Conservation (phyloP, 2,329 filamentous ascomycete species). For the Dothistroma pini region DNA sequence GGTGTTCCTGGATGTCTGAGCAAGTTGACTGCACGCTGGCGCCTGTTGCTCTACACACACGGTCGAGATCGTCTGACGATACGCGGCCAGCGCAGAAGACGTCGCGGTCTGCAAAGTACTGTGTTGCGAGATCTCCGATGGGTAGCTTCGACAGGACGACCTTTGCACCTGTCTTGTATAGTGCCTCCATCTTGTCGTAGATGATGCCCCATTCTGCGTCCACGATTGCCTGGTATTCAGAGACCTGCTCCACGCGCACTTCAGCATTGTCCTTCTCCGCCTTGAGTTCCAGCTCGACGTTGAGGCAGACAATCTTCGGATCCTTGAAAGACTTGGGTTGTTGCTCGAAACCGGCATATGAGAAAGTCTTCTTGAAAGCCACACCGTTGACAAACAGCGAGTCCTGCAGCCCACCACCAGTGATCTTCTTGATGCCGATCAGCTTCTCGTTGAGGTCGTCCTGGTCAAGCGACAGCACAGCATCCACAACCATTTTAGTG, state of each 20-base stretch:
- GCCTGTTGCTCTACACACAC: conserved; percentile 90
- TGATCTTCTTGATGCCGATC: conserved; percentile 98
- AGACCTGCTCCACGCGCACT: conserved; percentile 95
- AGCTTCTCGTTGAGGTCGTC: conserved; percentile 96
- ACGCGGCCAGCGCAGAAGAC: conserved; percentile 98
- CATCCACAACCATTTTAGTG: conserved; percentile 99
- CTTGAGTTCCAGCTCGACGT: conserved; percentile 97
- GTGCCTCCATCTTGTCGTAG: conserved; percentile 96
- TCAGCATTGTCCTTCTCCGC: conserved; percentile 99
- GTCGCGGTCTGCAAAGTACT: conserved; percentile 92
- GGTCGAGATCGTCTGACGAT: conserved; percentile 86
- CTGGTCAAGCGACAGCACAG: conserved; percentile 91
- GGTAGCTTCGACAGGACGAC: conserved; percentile 96
- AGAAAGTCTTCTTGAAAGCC: conserved; percentile 99
- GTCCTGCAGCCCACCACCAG: conserved; percentile 90
- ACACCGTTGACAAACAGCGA: conserved; percentile 97
- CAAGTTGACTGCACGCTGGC: conserved; percentile 92
- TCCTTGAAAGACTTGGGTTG: conserved; percentile 93
- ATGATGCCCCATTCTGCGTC: conserved; percentile 99
- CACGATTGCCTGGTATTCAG: conserved; percentile 98
- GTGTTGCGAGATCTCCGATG: conserved; percentile 94
- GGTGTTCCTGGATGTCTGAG: conserved; percentile 84
- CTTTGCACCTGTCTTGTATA: conserved; percentile 92
- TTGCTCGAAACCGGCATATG: conserved; percentile 98
- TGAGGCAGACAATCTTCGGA: conserved; percentile 95